These are phyloP conservation scores for Tilletia caries DNA, from an alignment of 1,284 basidiomycete genomes.

Conservation along the genomic window DNA sequence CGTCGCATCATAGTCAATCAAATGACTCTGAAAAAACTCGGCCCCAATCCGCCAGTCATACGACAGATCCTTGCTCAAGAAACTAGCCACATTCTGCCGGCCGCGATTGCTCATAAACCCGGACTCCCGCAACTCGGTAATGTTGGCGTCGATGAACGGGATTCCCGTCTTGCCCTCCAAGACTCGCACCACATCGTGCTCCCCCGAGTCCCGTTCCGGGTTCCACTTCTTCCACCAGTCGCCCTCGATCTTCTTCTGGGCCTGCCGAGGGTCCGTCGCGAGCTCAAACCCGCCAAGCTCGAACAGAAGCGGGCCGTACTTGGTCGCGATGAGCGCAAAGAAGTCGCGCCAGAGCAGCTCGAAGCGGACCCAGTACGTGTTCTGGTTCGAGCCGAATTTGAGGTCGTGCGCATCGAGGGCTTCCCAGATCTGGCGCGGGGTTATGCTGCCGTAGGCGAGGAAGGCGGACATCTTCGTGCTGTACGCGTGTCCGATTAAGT, in stretches of 20 bases:
- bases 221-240: constrained; percentile 47
- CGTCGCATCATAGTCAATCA: constrained; percentile 47
- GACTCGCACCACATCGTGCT: constrained; percentile 55
- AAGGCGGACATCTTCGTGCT: constrained; percentile 61
- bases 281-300: constrained; percentile 57
- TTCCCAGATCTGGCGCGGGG: constrained; percentile 56
- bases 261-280: constrained; percentile 56
- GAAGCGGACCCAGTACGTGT: constrained; percentile 59
- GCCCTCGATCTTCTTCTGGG: constrained; percentile 53
- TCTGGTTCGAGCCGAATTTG: constrained; percentile 53
- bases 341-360: constrained; percentile 62
- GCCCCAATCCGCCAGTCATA: constrained; percentile 62
- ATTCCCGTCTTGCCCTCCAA: constrained; percentile 60
- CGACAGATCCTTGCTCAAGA: constrained; percentile 58
- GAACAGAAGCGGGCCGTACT: constrained; percentile 56
- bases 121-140: constrained; percentile 58
- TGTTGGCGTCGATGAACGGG: constrained; percentile 62
- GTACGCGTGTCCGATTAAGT: constrained; percentile 60
- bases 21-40: constrained; percentile 59
- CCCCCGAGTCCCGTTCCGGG: constrained; percentile 29
- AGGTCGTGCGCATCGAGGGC: constrained; percentile 54
- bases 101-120: constrained; percentile 56
- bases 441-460: constrained; percentile 59
- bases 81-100: constrained; percentile 62
- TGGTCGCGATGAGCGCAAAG: constrained; percentile 55